These are phyloP conservation scores for Wickerhamiella occidentalis DNA, from an alignment of 805 yeast genomes.

Conservation along the genomic window DNA sequence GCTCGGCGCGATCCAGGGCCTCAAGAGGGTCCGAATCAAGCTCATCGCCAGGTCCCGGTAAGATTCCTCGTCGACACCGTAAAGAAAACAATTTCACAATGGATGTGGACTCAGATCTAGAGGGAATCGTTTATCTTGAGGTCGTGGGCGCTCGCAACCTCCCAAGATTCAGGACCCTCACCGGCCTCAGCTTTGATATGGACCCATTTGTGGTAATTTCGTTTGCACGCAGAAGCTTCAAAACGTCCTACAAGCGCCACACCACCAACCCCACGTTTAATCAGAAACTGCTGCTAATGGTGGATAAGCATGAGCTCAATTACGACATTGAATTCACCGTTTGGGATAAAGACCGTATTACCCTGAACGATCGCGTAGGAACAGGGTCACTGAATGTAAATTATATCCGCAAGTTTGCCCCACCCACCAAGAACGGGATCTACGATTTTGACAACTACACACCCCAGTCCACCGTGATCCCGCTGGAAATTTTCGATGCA, in stretches of 20 bases:
- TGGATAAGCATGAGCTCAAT: constrained; percentile 49
- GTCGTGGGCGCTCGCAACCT: constrained; percentile 60
- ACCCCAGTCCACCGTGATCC: constrained; percentile 15
- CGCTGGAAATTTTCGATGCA: constrained; percentile 18
- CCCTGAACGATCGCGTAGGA: constrained; percentile 77
- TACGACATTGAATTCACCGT: constrained; percentile 61
- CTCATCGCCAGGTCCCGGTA: neutral
- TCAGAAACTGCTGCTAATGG: constrained; percentile 69
- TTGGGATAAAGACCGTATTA: constrained; percentile 71
- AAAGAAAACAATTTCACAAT: constrained; percentile 13
- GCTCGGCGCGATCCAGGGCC: neutral
- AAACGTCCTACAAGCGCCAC: constrained; percentile 77
- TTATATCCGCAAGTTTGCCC: constrained; percentile 11
- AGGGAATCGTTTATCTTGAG: constrained; percentile 69
- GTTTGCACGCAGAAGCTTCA: constrained; percentile 75
- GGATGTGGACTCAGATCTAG: constrained; percentile 22
- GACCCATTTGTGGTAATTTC: constrained; percentile 92
- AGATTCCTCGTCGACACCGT: constrained; percentile 3
- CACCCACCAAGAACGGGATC: constrained; percentile 22
- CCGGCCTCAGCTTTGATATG: constrained; percentile 78
- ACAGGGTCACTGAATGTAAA: constrained; percentile 33
- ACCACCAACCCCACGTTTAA: constrained; percentile 71
- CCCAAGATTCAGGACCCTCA: constrained; percentile 63
- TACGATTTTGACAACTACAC: constrained; percentile 21
- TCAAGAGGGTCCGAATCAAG: neutral